Conservation (phyloP, 345 rosid species). For the Citrus australasica region DNA sequence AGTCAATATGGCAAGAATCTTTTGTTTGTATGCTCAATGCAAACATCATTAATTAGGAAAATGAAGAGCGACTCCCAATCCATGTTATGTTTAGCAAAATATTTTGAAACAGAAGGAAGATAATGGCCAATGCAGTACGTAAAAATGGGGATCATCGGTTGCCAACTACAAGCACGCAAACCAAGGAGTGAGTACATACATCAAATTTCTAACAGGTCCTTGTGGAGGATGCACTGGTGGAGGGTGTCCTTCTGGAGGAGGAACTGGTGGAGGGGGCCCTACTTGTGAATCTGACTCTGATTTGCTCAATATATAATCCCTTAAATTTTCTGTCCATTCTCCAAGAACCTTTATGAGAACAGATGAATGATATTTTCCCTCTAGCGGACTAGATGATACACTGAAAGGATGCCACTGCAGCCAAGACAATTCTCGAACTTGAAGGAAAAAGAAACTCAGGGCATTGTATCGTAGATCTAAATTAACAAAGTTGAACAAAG, state of each 20-base stretch:
- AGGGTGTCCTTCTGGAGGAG: neutral
- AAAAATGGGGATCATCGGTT: neutral
- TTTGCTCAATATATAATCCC: conserved; percentile 34
- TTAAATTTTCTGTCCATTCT: conserved; percentile 71
- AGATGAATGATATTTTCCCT: conserved; percentile 58
- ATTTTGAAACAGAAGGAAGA: neutral
- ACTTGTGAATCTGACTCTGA: conserved; percentile 29
- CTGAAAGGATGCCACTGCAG: conserved; percentile 98
- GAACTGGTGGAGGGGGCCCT: conserved; percentile 14
- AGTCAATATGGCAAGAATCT: neutral
- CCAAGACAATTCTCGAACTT: conserved; percentile 82
- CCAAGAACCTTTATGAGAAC: conserved; percentile 83
- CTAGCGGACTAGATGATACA: conserved; percentile 88
- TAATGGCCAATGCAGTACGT: neutral
- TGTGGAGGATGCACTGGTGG: conserved; percentile 7
- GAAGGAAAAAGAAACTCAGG: conserved; percentile 82
- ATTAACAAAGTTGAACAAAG: neutral
- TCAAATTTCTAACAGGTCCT: conserved; percentile 30
- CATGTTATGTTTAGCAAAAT: neutral
- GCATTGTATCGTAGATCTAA: conserved; percentile 77
- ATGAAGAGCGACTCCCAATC: neutral
- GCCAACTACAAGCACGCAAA: neutral
- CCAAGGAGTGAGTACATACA: conserved; percentile 30
- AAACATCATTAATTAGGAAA: neutral
- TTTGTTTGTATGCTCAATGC: neutral